These are phyloP conservation scores for Lentinula aciculospora DNA, from an alignment of 768 basidiomycete species.

Conservation along the genomic window DNA sequence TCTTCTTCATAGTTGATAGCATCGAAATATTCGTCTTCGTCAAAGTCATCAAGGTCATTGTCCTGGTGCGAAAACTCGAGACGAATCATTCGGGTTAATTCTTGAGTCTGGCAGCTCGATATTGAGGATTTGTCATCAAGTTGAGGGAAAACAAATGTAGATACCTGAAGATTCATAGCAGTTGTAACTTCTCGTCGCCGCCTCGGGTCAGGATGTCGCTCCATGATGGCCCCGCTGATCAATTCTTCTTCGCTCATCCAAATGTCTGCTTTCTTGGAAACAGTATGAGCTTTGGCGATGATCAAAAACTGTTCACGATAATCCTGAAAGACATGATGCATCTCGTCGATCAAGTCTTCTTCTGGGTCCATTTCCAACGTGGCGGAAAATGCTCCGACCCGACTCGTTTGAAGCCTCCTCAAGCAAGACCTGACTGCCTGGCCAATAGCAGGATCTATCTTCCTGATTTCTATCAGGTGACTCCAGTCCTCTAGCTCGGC, in stretches of 20 bases:
- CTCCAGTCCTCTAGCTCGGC: background rate
- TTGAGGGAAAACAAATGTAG: background rate
- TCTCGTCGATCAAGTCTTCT: background rate
- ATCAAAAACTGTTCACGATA: background rate
- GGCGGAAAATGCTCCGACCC: background rate
- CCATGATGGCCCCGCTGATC: constrained; percentile 1
- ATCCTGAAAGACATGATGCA: constrained; percentile 6
- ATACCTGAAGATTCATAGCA: constrained; percentile 1
- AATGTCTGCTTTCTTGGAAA: background rate
- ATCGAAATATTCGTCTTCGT: constrained; percentile 5
- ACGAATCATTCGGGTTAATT: background rate
- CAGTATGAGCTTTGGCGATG: constrained; percentile 3
- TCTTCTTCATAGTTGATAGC: constrained; percentile 2
- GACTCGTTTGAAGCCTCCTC: background rate
- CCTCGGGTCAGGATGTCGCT: background rate
- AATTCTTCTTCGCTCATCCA: background rate
- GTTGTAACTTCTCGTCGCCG: background rate
- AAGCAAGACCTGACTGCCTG: background rate
- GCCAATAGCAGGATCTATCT: background rate
- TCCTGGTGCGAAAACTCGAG: background rate
- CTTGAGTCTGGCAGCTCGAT: background rate
- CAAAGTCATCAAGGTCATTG: background rate
- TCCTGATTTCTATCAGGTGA: background rate
- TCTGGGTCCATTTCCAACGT: background rate
- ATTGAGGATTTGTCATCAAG: background rate